Conservation (phyloP, 2,329 filamentous ascomycete species). For the Rhexocercosporidium sp. region DNA sequence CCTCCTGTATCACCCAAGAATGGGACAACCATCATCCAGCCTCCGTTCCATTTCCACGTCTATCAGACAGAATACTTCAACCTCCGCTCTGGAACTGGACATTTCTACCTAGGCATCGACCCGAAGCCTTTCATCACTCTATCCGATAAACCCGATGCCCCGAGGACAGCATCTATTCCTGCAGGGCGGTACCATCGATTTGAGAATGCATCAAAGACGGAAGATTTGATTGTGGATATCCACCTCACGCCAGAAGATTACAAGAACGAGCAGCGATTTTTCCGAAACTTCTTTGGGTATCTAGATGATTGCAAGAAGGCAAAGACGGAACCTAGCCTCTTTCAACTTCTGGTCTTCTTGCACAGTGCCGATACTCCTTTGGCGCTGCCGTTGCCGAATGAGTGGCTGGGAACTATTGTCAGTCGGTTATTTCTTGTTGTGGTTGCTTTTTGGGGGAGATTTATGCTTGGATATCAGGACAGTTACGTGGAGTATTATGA, state of each 20-base stretch:
- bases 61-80: slow-evolving; percentile 21
- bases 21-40: slow-evolving; percentile 14
- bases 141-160: background rate
- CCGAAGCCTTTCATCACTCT: slow-evolving; percentile 15
- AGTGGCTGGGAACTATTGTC: slow-evolving; percentile 16
- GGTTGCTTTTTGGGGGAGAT: slow-evolving; percentile 14
- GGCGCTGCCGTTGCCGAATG: slow-evolving; percentile 21
- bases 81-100: slow-evolving; percentile 14
- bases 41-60: slow-evolving; percentile 21
- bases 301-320: slow-evolving; percentile 25
- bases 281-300: slow-evolving; percentile 29
- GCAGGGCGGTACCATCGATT: slow-evolving; percentile 22
- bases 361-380: slow-evolving; percentile 19
- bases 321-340: slow-evolving; percentile 20
- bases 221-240: slow-evolving; percentile 19
- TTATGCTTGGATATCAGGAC: slow-evolving; percentile 21
- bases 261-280: slow-evolving; percentile 21
- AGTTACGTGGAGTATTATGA: slow-evolving; percentile 26
- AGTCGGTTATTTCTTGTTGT: slow-evolving; percentile 19
- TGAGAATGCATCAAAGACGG: slow-evolving; percentile 23
- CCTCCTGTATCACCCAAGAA: slow-evolving; percentile 1
- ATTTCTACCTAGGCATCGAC: slow-evolving; percentile 19
- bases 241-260: slow-evolving; percentile 9
- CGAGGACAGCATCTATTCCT: slow-evolving; percentile 7
- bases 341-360: slow-evolving; percentile 23